phyloP scores from a whole-genome alignment of 2,329 filamentous ascomycete genomes.

The Thermothelomyces thermophilus region DNA sequence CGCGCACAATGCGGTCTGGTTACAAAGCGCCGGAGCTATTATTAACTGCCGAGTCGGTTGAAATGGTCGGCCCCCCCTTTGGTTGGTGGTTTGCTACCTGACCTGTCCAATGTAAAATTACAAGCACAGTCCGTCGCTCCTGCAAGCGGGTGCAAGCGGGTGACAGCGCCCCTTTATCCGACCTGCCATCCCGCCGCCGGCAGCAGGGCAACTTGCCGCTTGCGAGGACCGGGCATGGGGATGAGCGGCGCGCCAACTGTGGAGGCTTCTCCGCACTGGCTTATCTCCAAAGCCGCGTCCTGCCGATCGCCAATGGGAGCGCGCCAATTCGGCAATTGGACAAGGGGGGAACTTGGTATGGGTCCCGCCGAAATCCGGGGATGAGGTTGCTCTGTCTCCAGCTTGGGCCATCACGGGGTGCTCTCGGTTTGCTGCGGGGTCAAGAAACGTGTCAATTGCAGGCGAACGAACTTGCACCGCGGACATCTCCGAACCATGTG shows the following conservation, averaged over 20 bases:
- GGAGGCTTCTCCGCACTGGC: conserved; percentile 7
- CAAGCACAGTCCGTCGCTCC: not conserved
- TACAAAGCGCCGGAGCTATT: conserved; percentile 17
- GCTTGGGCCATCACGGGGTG: conserved; percentile 2
- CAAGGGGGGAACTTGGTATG: conserved; percentile 5
- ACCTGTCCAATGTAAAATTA: not conserved
- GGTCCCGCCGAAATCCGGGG: conserved; percentile 12
- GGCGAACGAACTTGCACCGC: not conserved
- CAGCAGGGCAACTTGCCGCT: conserved; percentile 9
- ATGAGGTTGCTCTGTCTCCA: not conserved
- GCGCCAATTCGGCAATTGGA: conserved; percentile 10
- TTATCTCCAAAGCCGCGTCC: conserved; percentile 21
- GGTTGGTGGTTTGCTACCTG: not conserved
- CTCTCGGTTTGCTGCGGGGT: conserved; percentile 7
- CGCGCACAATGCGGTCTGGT: not conserved
- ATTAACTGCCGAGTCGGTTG: conserved; percentile 18
- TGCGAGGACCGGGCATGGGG: conserved; percentile 7
- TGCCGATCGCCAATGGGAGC: conserved; percentile 22
- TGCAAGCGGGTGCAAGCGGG: too few relatives aligned
- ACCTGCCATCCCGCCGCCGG: conserved; percentile 12
- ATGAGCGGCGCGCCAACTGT: conserved; percentile 9
- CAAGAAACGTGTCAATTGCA: not conserved
- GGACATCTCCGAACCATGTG: not conserved
- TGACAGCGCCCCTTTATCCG: conserved; percentile 17
- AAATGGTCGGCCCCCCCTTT: not conserved